Evolutionary conservation across 192 early-diverging fungal species (phyloP).

Genomic region (Backusella tarrabulga): DNA sequence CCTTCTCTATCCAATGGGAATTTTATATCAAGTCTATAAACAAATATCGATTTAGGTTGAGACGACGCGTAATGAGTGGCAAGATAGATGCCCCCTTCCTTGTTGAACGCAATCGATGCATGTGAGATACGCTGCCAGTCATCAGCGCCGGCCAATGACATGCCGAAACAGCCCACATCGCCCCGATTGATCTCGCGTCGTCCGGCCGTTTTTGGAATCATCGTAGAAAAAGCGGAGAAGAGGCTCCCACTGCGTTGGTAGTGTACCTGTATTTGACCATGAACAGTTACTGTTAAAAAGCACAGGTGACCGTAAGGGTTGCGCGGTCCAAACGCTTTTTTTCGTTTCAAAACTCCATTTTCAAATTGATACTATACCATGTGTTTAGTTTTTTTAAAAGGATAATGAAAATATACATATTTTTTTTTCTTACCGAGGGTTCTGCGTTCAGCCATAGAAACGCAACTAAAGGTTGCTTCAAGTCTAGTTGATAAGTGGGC

Average conservation of each 20-base stretch:
- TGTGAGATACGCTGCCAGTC: conserved; percentile 36
- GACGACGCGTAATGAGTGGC: conserved; percentile 26
- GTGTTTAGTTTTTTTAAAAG: not conserved
- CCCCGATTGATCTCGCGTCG: conserved; percentile 12
- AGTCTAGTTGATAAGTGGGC: conserved; percentile 14
- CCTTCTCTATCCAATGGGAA: conserved; percentile 29
- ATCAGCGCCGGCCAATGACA: conserved; percentile 20
- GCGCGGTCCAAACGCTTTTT: conserved; percentile 21
- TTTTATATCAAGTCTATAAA: conserved; percentile 23
- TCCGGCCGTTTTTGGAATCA: conserved; percentile 19
- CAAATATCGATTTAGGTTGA: conserved; percentile 24
- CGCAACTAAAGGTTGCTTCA: conserved; percentile 30
- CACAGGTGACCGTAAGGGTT: conserved; percentile 37
- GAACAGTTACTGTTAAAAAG: conserved; percentile 31
- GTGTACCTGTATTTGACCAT: conserved; percentile 36
- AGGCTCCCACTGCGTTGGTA: conserved; percentile 34
- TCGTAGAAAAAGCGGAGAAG: conserved; percentile 32
- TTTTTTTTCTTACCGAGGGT: conserved; percentile 19
- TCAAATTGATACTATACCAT: not conserved
- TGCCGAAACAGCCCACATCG: conserved; percentile 23
- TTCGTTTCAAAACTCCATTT: not conserved
- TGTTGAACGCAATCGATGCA: conserved; percentile 27
- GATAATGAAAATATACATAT: not conserved
- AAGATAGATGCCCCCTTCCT: conserved; percentile 26
- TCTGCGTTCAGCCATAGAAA: conserved; percentile 36